Percentiles rank a stretch among this genome's conserved stretches.
These are phyloP conservation scores for Verticillium nonalfalfae DNA, from an alignment of 2,329 filamentous ascomycete species.

Conservation along the genomic window DNA sequence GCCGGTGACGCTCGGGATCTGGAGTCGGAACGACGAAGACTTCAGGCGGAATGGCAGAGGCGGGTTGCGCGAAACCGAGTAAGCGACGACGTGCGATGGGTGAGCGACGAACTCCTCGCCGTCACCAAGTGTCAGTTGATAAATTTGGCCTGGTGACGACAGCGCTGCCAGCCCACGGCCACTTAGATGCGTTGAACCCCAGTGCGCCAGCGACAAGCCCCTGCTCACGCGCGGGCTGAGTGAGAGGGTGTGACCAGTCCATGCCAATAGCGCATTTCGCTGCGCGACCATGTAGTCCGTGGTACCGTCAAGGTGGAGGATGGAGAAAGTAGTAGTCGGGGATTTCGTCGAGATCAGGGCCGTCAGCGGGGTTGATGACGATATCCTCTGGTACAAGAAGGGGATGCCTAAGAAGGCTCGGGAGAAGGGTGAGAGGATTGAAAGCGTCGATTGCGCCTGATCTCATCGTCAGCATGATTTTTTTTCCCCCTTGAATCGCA, in stretches of 20 bases:
- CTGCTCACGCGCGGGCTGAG: constrained; percentile 71
- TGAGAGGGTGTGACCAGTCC: constrained; percentile 83
- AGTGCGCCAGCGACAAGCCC: constrained; percentile 72
- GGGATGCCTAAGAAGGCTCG: constrained; percentile 79
- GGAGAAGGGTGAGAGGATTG: constrained; percentile 75
- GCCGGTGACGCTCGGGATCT: constrained; percentile 64
- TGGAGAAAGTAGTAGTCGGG: constrained; percentile 76
- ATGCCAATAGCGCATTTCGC: constrained; percentile 82
- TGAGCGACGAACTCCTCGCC: constrained; percentile 90
- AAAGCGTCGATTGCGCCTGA: constrained; percentile 82
- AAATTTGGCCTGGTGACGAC: constrained; percentile 81
- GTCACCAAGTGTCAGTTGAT: constrained; percentile 72
- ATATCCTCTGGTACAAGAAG: constrained; percentile 89
- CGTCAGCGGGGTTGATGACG: constrained; percentile 80
- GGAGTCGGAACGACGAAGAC: constrained; percentile 63
- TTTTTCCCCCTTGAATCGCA: no score
- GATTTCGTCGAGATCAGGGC: constrained; percentile 86
- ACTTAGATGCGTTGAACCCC: constrained; percentile 85
- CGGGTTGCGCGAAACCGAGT: constrained; percentile 66
- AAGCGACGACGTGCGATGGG: constrained; percentile 87
- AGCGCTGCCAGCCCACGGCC: constrained; percentile 83
- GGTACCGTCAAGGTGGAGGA: constrained; percentile 86
- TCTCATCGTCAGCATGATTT: background rate
- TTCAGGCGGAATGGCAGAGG: constrained; percentile 86
- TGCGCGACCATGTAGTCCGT: constrained; percentile 94